Base-by-base conservation (phyloP, 345 rosid genomes). In the Bruguiera gymnorhiza region DNA sequence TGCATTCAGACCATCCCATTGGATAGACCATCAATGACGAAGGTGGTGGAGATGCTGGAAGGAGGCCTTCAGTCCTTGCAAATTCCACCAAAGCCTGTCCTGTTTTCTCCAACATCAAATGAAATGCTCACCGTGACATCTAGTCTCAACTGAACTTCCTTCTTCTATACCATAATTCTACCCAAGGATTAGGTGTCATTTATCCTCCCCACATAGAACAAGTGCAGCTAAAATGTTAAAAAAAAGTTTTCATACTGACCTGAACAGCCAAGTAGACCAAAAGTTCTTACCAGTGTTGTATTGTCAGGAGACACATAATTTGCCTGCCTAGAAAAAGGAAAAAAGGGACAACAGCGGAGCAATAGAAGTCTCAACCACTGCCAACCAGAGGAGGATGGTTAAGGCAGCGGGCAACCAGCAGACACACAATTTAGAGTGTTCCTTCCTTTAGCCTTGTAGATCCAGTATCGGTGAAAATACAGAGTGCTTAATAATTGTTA, bases 1-100 rank as follows among this genome's bases (percentile, higher is more conserved):
- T 78, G 81, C 65, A 78, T 78, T 16, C 74, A 65, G 37, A 55
- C 62, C 18, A 69, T 27, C 48, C 77, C 77, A 6, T 65, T 29
- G 1, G 71, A 61, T 26, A 70, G 77, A 63, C 77, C 77, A 34
- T 73, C 77, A 8, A 78, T 73, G 71, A 78, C 56, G 21, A 65
- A 63, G 27, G 77, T 61, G 2, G 6, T 66, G 29, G 66, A 70
- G 68, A 69, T 69, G 75, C 1, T 73, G 48, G 81, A 73, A 69
- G 66, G 71, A 6, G 11, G 69, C 24, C 34, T 70, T 23, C 55
- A 70, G 6, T 43, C 19, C 29, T 24, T 73, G 62, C 65, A 73
- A 69, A 24, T 78, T 56, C 81, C 75, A 23, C 77, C 72, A 27
- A 73, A 57, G 36, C 68, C 77, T 24, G 15, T 10, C 20, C 27